Percentiles rank a stretch among this genome's conserved stretches.
Evolutionary conservation across 371 early-diverging fungal species (phyloP).

Genomic region (Mucor plumbeus): DNA sequence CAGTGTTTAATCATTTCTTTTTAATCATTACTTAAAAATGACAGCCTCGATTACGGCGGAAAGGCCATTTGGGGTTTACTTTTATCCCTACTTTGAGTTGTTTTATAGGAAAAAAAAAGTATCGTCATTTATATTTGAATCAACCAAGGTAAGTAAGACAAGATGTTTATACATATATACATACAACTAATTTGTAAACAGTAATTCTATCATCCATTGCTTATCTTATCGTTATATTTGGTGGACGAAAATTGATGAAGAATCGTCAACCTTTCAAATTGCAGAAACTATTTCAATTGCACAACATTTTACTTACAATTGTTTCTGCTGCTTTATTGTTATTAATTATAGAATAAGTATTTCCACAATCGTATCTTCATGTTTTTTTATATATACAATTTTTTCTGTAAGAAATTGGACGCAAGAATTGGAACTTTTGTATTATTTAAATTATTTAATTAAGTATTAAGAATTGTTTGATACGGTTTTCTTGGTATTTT

Average conservation of each 20-base stretch:
- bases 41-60: conserved; percentile 24
- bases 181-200: conserved; percentile 2
- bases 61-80: conserved; percentile 56
- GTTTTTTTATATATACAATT: conserved; percentile 70
- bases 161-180: background rate
- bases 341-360: conserved; percentile 69
- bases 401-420: conserved; percentile 61
- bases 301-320: conserved; percentile 72
- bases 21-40: background rate
- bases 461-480: conserved; percentile 77
- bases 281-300: conserved; percentile 65
- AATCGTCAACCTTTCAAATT: conserved; percentile 60
- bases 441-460: conserved; percentile 74
- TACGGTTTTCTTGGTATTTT: conserved; percentile 70
- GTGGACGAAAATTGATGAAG: conserved; percentile 63
- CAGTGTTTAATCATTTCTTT: background rate
- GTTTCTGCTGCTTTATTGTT: conserved; percentile 64
- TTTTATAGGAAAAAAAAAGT: conserved; percentile 49
- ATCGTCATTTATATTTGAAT: conserved; percentile 56
- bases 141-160: conserved; percentile 16
- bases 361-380: conserved; percentile 62
- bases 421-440: conserved; percentile 61
- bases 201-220: conserved; percentile 54
- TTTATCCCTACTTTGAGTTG: conserved; percentile 48
- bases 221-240: conserved; percentile 71